Evolutionary conservation across 352 stramenopile species (phyloP), one percentile per base, ranked within the genome.

Genomic region (Pythium guiyangense): DNA sequence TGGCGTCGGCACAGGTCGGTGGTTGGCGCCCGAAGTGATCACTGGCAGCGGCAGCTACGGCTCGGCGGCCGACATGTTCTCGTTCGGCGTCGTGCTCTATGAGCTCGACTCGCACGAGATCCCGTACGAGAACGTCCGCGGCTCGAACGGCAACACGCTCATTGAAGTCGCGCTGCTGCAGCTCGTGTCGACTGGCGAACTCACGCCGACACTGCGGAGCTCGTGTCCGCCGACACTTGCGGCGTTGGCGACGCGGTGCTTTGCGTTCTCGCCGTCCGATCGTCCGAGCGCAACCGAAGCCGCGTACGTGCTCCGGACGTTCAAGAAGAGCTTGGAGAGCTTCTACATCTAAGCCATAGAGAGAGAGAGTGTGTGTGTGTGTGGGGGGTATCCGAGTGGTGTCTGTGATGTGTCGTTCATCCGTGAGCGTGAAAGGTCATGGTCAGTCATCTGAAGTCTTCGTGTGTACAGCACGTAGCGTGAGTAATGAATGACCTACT

Each of bases 21-120:
- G 79, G 79, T 54, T 86, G 5, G 74, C 79, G 0, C 79, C 79
- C 0, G 79, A 90, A 49, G 69, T 90, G 17, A 74, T 90, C 43
- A 52, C 60, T 1, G 76, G 78, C 2, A 69, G 61, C 49, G 66
- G 54, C 34, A 64, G 65, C 47, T 89, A 89, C 56, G 71, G 77
- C 37, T 49, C 72, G 2, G 66, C 64, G 0, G 73, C 73, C 37
- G 79, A 89, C 35, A 71, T 89, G 4, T 89, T 79, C 34, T 78
- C 77, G 0, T 79, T 90, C 17, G 79, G 79, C 0, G 73, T 82
- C 1, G 62, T 90, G 40, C 44, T 90, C 0, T 73, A 66, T 1
- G 79, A 89, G 49, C 61, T 89, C 37, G 79, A 89, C 45, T 74
- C 70, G 8, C 76, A 84, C 34, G 40, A 56, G 17, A 58, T 85